Evolutionary conservation across 768 basidiomycete genomes (phyloP).

Genomic region (Daedaleopsis nitida): DNA sequence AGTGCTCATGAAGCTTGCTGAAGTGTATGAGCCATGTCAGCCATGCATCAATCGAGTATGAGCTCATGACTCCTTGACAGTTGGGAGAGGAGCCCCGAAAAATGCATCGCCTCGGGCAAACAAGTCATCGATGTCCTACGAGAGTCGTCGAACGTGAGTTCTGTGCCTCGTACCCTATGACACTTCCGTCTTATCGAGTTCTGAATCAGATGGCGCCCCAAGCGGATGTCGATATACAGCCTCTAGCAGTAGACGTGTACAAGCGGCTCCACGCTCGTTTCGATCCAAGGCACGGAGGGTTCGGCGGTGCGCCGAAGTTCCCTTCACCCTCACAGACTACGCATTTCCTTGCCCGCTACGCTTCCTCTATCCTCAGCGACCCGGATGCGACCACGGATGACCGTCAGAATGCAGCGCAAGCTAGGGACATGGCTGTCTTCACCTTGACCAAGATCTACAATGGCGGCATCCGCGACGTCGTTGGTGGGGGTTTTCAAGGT

Average conservation of each 20-base stretch:
- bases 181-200: not conserved
- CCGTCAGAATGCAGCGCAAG: slow-evolving; percentile 12
- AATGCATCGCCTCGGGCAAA: slow-evolving; percentile 19
- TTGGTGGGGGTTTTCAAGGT: slow-evolving; percentile 43
- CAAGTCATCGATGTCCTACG: slow-evolving; percentile 25
- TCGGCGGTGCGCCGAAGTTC: slow-evolving; percentile 42
- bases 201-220: slow-evolving; percentile 8
- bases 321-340: slow-evolving; percentile 30
- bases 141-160: slow-evolving; percentile 3
- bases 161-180: not conserved
- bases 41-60: not conserved
- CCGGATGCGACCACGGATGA: slow-evolving; percentile 2
- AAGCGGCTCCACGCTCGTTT: slow-evolving; percentile 22
- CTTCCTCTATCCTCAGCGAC: slow-evolving; percentile 14
- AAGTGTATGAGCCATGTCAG: slow-evolving; percentile 16
- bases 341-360: slow-evolving; percentile 27
- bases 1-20: slow-evolving; percentile 25
- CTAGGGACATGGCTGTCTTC: slow-evolving; percentile 26
- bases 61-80: not conserved
- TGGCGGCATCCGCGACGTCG: slow-evolving; percentile 43
- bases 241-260: slow-evolving; percentile 18
- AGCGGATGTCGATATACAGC: not conserved
- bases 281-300: slow-evolving; percentile 39
- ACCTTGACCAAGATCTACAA: slow-evolving; percentile 28
- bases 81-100: slow-evolving; percentile 24